Evolutionary conservation across 352 stramenopile genomes (phyloP).

Genomic region (Pythium periplocum): DNA sequence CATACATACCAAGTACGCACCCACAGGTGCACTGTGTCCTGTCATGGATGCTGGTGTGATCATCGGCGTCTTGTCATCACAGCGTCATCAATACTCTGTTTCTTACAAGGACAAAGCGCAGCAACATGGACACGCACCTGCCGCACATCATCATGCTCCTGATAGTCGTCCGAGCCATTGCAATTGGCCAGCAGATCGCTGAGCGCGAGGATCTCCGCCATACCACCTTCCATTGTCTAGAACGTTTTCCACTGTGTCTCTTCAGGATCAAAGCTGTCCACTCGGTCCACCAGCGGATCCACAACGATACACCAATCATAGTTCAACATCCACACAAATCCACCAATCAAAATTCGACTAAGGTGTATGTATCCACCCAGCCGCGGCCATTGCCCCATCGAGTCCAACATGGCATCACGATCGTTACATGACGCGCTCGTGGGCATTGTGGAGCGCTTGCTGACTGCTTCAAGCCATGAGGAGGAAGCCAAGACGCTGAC

Average conservation of each 20-base stretch:
- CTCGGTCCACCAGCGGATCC: too few relatives aligned
- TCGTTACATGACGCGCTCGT: not conserved
- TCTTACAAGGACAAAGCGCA: too few relatives aligned
- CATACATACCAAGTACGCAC: slow-evolving; percentile 8
- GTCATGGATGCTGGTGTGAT: slow-evolving; percentile 32
- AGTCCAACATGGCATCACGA: not conserved
- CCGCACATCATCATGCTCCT: slow-evolving; percentile 6
- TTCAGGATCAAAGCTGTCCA: slow-evolving; percentile 11
- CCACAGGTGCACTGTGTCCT: slow-evolving; percentile 23
- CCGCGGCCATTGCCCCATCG: too few relatives aligned
- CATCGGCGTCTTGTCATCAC: not conserved
- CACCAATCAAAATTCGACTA: too few relatives aligned
- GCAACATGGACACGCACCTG: not conserved
- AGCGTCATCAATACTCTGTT: not conserved
- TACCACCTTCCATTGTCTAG: slow-evolving; percentile 14
- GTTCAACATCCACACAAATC: too few relatives aligned
- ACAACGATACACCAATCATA: too few relatives aligned
- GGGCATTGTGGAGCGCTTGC: too few relatives aligned
- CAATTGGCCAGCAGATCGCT: slow-evolving; percentile 21
- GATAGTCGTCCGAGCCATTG: slow-evolving; percentile 6
- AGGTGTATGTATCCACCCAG: too few relatives aligned
- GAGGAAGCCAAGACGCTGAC: not conserved
- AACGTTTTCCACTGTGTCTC: not conserved
- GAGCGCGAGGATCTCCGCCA: slow-evolving; percentile 26
- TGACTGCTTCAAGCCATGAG: too few relatives aligned